Conservation (phyloP, 2,329 filamentous ascomycete genomes). For the Escovopsis sp. region DNA sequence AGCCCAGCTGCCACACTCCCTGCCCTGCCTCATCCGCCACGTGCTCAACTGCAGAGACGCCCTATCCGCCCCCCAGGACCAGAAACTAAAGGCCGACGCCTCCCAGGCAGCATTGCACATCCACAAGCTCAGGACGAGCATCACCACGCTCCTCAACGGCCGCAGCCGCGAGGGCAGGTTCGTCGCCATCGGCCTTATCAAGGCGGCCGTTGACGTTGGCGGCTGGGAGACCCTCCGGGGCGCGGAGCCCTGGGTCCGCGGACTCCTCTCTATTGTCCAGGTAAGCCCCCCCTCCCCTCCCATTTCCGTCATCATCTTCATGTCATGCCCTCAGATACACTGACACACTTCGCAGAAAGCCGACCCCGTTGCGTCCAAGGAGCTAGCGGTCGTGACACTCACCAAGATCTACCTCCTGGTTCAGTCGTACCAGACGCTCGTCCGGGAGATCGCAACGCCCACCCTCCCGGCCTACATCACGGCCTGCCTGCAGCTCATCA, state of each 20-base stretch:
- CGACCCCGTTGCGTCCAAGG: conserved; percentile 61
- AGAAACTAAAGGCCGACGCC: conserved; percentile 43
- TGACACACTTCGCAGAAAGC: conserved; percentile 42
- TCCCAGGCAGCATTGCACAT: conserved; percentile 56
- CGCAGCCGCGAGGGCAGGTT: conserved; percentile 62
- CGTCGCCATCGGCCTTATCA: conserved; percentile 62
- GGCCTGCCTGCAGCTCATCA: conserved; percentile 53
- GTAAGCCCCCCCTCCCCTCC: conserved; percentile 24
- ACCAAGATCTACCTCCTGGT: conserved; percentile 74
- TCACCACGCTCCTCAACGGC: conserved; percentile 66
- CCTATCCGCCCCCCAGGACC: conserved; percentile 48
- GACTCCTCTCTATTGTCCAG: conserved; percentile 59
- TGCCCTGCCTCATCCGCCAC: conserved; percentile 52
- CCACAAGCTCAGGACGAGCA: conserved; percentile 67
- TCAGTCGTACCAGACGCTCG: conserved; percentile 66
- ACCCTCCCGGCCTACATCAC: conserved; percentile 61
- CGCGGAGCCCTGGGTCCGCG: conserved; percentile 60
- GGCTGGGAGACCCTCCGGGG: conserved; percentile 70
- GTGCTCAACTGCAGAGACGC: conserved; percentile 41
- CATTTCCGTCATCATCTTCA: background rate
- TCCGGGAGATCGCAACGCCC: conserved; percentile 78
- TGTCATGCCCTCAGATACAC: background rate
- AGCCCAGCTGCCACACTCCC: conserved; percentile 58
- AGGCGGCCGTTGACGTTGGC: conserved; percentile 67
- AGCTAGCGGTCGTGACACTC: conserved; percentile 60